A percentile compares a stretch with the other conserved stretches of the same genome.
These are phyloP conservation scores for Sporothrix euskadiensis DNA, from an alignment of 2,329 filamentous ascomycete genomes.

Conservation along the genomic window DNA sequence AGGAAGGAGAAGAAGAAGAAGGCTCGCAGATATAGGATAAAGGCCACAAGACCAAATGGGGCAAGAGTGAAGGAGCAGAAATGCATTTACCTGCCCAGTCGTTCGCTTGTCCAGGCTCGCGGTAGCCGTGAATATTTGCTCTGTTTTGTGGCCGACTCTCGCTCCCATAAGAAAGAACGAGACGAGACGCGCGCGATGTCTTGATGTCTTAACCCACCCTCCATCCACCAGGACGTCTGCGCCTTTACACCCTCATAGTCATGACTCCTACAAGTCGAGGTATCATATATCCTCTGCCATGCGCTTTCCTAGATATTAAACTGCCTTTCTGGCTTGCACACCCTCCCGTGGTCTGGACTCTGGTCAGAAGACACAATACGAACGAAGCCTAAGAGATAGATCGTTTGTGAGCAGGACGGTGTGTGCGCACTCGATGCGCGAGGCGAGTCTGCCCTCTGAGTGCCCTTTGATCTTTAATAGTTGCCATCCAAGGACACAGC, in stretches of 20 bases:
- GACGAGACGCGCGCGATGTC: constrained; percentile 21
- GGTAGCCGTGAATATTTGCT: not conserved
- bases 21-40: not conserved
- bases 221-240: not conserved
- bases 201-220: constrained; percentile 19
- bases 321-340: constrained; percentile 25
- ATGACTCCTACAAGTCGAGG: constrained; percentile 5
- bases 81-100: not conserved
- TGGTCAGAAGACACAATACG: constrained; percentile 26
- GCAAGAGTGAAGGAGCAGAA: not conserved
- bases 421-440: not conserved
- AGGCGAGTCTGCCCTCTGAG: not conserved
- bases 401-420: not conserved
- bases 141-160: not conserved
- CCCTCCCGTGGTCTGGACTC: constrained; percentile 2
- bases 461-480: too few species aligned
- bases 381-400: not conserved
- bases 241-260: not conserved
- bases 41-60: too few species aligned
- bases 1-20: not conserved
- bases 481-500: not conserved
- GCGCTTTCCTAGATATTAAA: not conserved
- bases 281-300: not conserved
- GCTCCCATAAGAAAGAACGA: not conserved
- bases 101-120: constrained; percentile 9